These are phyloP conservation scores for Penicillium sp. DNA, from an alignment of 2,329 filamentous ascomycete species.

Conservation along the genomic window DNA sequence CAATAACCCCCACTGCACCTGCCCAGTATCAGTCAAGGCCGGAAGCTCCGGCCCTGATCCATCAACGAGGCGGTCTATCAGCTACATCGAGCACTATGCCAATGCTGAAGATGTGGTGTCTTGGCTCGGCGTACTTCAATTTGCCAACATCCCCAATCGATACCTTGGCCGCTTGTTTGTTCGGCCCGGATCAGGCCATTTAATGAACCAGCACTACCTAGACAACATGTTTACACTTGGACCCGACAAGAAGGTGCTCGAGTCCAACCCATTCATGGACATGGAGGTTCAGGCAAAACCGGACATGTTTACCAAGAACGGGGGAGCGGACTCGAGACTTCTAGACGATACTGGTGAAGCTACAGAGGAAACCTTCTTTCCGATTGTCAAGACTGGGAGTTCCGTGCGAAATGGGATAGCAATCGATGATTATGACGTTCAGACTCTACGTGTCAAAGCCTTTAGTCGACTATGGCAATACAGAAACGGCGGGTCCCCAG, in stretches of 20 bases:
- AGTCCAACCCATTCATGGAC: conserved; percentile 41
- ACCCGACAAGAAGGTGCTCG: conserved; percentile 28
- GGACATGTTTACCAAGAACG: conserved; percentile 1
- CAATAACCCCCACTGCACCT: conserved; percentile 67
- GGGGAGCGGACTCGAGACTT: not conserved
- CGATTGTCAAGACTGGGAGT: conserved; percentile 1
- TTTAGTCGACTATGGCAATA: conserved; percentile 46
- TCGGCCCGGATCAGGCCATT: conserved; percentile 44
- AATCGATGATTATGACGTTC: not conserved
- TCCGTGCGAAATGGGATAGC: not conserved
- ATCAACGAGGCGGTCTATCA: conserved; percentile 46
- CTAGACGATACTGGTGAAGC: conserved; percentile 4
- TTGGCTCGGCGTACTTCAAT: conserved; percentile 72
- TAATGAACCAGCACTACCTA: conserved; percentile 50
- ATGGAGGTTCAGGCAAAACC: conserved; percentile 26
- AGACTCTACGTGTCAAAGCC: conserved; percentile 34
- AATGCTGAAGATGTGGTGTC: conserved; percentile 74
- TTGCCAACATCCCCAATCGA: conserved; percentile 53
- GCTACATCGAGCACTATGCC: conserved; percentile 78
- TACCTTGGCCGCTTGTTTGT: conserved; percentile 55
- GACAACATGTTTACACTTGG: conserved; percentile 46
- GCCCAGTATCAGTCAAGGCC: not conserved
- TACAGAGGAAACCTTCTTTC: conserved; percentile 18
- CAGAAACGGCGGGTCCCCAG: conserved; percentile 37
- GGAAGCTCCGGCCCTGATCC: not conserved